Evolutionary conservation across 2,329 filamentous ascomycete genomes (phyloP), one percentile per base, ranked within the genome.

Genomic region (Alternaria consortialis): DNA sequence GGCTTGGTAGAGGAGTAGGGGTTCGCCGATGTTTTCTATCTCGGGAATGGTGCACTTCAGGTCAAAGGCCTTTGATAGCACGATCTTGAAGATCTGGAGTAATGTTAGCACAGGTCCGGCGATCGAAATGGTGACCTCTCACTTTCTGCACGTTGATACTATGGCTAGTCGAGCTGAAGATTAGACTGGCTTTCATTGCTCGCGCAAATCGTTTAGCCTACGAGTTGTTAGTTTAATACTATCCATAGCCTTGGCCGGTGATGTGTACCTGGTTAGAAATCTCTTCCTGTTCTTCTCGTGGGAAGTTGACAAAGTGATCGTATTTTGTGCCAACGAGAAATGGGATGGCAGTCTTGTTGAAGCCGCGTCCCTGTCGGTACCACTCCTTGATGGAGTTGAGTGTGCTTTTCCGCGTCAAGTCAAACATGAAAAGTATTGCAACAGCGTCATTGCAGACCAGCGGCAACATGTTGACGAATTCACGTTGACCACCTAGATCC

Each of bases 71-170:
- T 99, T 99, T 66, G 94, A 97, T 25, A 99, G 87, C 59, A 99
- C 95, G 72, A 99, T 99, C 81, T 99, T 99, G 88, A 99, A 99
- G 76, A 99, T 99, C 94, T 98, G 73, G 7, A 20, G 9, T 4
- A 15, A 44, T 17, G 60, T 82, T 60, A 82, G 76, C 44, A 37
- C 54, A n/a, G 29, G 40, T 7, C 6, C 11, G 29, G 9, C 8
- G n/a, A 29, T n/a, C 5, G 8, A 2, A 1, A 3, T 8, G 7
- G 8, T 7, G 1, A 17, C 5, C 29, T 17, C 80, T 48, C 77
- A 97, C 94, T 91, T 98, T 99, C 82, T 99, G 95, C 65, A 99
- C 95, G 74, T 99, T 99, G 85, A 99, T 99, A 80, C 94, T 97
- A 82, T 99, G 95, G 79, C 94, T 97, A 56, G 95, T 99, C 81